Evolutionary conservation across 768 basidiomycete species (phyloP), one percentile per base, ranked within the genome.

Genomic region (Steccherinum ochraceum): DNA sequence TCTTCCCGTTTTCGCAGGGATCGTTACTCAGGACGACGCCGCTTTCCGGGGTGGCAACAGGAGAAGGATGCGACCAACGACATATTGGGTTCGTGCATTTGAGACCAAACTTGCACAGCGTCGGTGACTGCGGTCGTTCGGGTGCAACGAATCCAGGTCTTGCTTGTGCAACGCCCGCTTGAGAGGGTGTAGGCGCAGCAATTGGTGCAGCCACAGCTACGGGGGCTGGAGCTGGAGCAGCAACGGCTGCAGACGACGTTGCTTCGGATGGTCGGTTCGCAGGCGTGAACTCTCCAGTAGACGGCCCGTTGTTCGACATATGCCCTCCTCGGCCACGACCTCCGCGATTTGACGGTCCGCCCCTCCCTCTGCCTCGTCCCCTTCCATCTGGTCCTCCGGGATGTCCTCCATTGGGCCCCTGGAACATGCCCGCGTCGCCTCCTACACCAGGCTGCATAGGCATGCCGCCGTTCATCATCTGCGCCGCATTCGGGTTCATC

Each of bases 11-110:
- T 60, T 93, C 89, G 67, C 96, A 99, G 18, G 91, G 75, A 51
- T 98, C 95, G 51, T 89, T 93, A 59, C 89, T 95, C 50, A 99
- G 74, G 1, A 98, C 96, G 55, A 99, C 79, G 7, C 94, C 96
- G 60, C 89, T 93, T 69, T 95, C 93, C 25, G 87, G 77, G 16
- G 95, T 96, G 4, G 96, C 94, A 2, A 93, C 91, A n/a, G 96
- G 96, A 7, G 89, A 93, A 3, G 96, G 94, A 66, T 99, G 96
- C 7, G 92, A 91, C 67, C 83, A 98, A 16, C 87, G 77, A 67
- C 96, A 99, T 43, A 84, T 75, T 0, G 87, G 75, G 65, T 97
- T 95, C 45, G 86, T 87, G 69, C 96, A 99, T 58, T 93, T 95
- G 20, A 86, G 75, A 11, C 79, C 83, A 57, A 89, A 98, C 70